Evolutionary conservation across 2,329 filamentous ascomycete genomes (phyloP), one percentile per base, ranked within the genome.

Genomic region (Fusarium tricinctum): DNA sequence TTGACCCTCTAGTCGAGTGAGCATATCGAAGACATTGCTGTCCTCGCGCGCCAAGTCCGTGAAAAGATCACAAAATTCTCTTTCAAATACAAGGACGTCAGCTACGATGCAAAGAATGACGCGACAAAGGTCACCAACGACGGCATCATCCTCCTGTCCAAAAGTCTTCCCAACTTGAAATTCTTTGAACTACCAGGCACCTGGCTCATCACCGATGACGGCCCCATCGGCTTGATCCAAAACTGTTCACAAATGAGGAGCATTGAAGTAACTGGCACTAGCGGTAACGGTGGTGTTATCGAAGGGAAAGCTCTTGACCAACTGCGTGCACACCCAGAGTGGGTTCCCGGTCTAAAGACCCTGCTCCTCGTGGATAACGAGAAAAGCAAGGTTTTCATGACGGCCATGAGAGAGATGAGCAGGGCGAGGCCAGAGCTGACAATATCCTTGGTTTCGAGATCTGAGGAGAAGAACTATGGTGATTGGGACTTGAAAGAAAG

Each of bases 1-100:
- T 28, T 69, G 23, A 65, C 28, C 28, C 14, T 35, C 32, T 15
- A 1, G 32, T 30, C 30, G 53, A 70, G 65, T 13, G 33, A 57
- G 10, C 65, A 66, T 17, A 63, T 69, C 12, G 52, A 66, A 13
- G 58, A 67, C 8, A 69, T 69, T 19, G 28, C 60, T 14, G 46
- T 54, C 3, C 23, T 69, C 14, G 47, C 45, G 33, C 38, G 43
- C 17, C n/a, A 5, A 6, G 35, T 67, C 14, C 47, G 56, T 40
- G 33, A 64, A 30, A 55, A 56, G 6, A 47, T 69, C 20, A 46
- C 39, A 12, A 39, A 61, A 0, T 59, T 70, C 35, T 44, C 43
- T 1, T 64, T 63, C 22, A 8, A 17, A 2, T 69, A 59, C 23
- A 12, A 4, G 5, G 68, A 70, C 10, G 56, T 69, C 6, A 33